Conservation (phyloP, 345 rosid genomes). For the Xanthoceras sorbifolium region DNA sequence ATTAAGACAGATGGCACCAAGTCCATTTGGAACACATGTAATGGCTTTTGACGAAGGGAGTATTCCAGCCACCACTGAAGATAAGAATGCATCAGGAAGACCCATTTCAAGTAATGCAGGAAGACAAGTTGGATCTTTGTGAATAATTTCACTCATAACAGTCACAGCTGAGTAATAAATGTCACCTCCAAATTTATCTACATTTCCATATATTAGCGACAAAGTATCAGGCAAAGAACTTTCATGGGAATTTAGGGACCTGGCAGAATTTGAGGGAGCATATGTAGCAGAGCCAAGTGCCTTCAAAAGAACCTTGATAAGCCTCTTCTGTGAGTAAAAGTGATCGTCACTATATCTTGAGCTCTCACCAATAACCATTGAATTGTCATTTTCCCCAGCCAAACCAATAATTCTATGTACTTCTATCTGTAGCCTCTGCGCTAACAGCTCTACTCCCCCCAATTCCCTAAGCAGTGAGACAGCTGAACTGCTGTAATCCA, state of each 20-base stretch:
- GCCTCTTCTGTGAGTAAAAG: slow-evolving; percentile 74
- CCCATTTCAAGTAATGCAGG: slow-evolving; percentile 77
- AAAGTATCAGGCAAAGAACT: slow-evolving; percentile 73
- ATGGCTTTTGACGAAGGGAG: slow-evolving; percentile 96
- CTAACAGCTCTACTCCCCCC: slow-evolving; percentile 93
- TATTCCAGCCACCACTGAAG: slow-evolving; percentile 79
- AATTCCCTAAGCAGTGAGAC: slow-evolving; percentile 80
- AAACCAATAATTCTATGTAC: slow-evolving; percentile 71
- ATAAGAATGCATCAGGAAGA: slow-evolving; percentile 88
- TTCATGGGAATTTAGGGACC: slow-evolving; percentile 73
- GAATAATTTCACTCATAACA: slow-evolving; percentile 95
- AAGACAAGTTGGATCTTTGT: slow-evolving; percentile 94
- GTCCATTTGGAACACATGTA: slow-evolving; percentile 89
- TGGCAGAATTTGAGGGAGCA: slow-evolving; percentile 68
- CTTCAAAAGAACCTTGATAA: slow-evolving; percentile 88
- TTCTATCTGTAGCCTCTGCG: slow-evolving; percentile 84
- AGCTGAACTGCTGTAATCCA: slow-evolving; percentile 95
- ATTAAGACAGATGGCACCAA: slow-evolving; percentile 95
- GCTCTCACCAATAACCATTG: slow-evolving; percentile 61
- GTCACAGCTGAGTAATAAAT: slow-evolving; percentile 94
- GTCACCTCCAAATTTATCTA: slow-evolving; percentile 90
- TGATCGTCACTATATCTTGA: slow-evolving; percentile 60
- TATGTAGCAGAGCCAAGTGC: slow-evolving; percentile 94
- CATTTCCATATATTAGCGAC: slow-evolving; percentile 67
- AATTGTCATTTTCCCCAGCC: slow-evolving; percentile 49